Evolutionary conservation across 2,329 filamentous ascomycete genomes (phyloP).

Genomic region (Aspergillus sp.): DNA sequence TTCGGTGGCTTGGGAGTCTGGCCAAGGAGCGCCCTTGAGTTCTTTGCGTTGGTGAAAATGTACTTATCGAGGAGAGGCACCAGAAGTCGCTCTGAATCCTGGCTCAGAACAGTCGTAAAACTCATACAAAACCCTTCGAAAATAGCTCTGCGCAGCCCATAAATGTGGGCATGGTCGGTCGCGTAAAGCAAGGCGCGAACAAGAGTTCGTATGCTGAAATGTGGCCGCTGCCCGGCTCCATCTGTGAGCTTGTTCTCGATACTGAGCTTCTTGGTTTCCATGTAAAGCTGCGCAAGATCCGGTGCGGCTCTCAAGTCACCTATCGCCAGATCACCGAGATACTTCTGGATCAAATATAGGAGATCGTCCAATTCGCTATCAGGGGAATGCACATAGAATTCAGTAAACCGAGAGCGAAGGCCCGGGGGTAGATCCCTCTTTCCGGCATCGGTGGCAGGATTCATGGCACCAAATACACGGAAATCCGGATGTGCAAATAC

Average conservation of each 20-base stretch:
- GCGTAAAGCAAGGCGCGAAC: conserved; percentile 86
- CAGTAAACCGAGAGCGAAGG: conserved; percentile 84
- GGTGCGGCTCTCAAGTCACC: conserved; percentile 64
- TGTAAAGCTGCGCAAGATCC: conserved; percentile 77
- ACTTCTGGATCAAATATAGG: conserved; percentile 77
- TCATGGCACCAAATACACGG: conserved; percentile 97
- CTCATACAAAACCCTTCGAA: conserved; percentile 98
- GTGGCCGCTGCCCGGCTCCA: conserved; percentile 87
- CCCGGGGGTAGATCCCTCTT: conserved; percentile 89
- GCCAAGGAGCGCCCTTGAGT: conserved; percentile 62
- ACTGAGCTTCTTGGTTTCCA: conserved; percentile 74
- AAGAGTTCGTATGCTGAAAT: conserved; percentile 91
- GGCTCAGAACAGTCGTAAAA: conserved; percentile 80
- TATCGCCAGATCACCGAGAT: conserved; percentile 62
- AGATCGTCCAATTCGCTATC: conserved; percentile 81
- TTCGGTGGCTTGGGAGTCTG: conserved; percentile 68
- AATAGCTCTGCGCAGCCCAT: conserved; percentile 74
- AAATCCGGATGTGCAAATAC: conserved; percentile 87
- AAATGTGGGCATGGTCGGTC: conserved; percentile 70
- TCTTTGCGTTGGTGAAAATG: conserved; percentile 61
- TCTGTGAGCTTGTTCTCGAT: conserved; percentile 81
- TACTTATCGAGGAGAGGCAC: conserved; percentile 71
- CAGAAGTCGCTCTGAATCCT: conserved; percentile 69
- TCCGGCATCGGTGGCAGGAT: conserved; percentile 92
- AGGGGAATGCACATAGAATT: conserved; percentile 86